Base-by-base conservation (phyloP, 2,329 filamentous ascomycete species). In the Ceratocystis eucalypticola region DNA sequence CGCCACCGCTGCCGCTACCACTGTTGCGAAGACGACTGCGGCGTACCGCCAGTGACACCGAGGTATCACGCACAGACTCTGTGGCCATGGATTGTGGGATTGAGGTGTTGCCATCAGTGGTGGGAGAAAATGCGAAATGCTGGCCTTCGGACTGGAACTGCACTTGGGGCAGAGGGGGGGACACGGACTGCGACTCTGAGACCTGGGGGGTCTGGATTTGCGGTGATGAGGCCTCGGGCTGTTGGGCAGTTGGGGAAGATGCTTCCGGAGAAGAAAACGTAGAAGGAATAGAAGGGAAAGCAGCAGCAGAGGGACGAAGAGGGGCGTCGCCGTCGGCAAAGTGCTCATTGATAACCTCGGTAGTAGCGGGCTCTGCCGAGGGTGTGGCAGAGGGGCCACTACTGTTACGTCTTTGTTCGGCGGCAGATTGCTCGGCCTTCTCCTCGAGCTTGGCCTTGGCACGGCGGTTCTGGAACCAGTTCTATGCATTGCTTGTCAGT, bases 401-500 rank as follows among this genome's bases (percentile, higher is more conserved):
- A 75, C 68, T 15, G 67, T 65, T n/a, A 5, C 15, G 28, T 37
- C 15, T 59, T 55, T 71, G 71, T 8, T 67, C 67, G 20, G 66
- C 75, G 25, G 78, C 78, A 69, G 82, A 79, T 68, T 79, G 78
- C 65, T 78, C 76, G 57, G 79, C 76, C 69, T 84, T 84, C 71
- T 79, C 81, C 72, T 85, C 82, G 72, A 86, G 84, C 79, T 85
- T 85, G 69, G 83, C 82, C 74, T 84, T 82, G 65, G 84, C 84
- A 64, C 84, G 79, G 68, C 84, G 78, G 72, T 87, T 87, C 70
- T 87, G 84, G 71, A 87, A 87, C 84, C 84, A 87, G 72, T 87
- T 87, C 84, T 87, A 50, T 22, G 28, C 5, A 6, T 25, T 22
- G 5, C 3, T 2, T 6, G 25, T 59, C 30, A 64, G 65, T 48